Conservation (phyloP, 495 filamentous ascomycete genomes). For the Tuber indicum region DNA sequence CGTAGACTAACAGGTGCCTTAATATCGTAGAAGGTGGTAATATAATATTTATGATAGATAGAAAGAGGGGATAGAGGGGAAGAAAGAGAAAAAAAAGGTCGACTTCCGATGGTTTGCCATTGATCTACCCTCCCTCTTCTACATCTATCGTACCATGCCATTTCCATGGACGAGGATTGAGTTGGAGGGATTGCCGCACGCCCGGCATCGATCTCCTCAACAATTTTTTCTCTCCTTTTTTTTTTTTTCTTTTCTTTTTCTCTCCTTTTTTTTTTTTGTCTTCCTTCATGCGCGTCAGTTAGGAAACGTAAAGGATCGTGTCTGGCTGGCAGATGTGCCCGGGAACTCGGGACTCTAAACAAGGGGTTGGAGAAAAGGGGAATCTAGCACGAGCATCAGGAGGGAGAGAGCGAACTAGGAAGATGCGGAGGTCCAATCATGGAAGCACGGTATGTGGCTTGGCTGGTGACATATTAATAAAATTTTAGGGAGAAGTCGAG, state of each 20-base stretch:
- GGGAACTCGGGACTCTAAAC: conserved; percentile 18
- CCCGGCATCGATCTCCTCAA: neutral
- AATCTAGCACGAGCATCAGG: neutral
- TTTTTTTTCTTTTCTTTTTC: neutral
- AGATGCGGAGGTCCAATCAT: neutral
- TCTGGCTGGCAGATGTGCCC: conserved; percentile 12
- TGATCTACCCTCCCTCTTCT: neutral
- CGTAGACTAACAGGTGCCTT: neutral
- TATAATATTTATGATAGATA: too few species aligned
- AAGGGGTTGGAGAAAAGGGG: neutral
- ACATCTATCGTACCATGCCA: neutral
- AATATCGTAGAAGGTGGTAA: neutral
- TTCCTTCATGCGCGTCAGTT: conserved; percentile 8
- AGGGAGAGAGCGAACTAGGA: neutral
- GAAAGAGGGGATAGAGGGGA: neutral
- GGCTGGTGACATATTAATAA: neutral
- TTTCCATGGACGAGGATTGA: neutral
- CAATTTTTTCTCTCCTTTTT: neutral
- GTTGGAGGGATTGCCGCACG: neutral
- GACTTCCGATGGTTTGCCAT: neutral
- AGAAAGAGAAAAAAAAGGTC: neutral
- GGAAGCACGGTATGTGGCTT: neutral
- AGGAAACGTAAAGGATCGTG: neutral
- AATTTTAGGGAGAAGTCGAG: neutral
- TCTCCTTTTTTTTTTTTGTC: conserved; percentile 7